A percentile compares a stretch with the other conserved stretches of the same genome.
Conservation (phyloP, 768 basidiomycete genomes). For the Hortiboletus campestris region DNA sequence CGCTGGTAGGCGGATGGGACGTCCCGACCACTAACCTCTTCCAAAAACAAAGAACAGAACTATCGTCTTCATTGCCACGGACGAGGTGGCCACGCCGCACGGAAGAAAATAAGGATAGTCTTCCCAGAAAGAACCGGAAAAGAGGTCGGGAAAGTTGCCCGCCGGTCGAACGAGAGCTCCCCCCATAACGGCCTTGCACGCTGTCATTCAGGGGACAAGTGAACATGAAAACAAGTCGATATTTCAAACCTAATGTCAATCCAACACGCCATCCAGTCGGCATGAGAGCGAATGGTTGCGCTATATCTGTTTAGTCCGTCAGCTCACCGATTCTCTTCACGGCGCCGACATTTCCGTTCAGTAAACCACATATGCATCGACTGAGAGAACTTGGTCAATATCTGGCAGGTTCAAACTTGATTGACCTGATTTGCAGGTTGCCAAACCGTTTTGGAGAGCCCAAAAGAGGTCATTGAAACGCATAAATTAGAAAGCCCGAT, state of each 20-base stretch:
- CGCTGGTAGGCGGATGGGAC: no score
- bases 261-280: conserved; percentile 31
- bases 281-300: conserved; percentile 27
- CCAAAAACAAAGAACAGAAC: conserved; percentile 46
- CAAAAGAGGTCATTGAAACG: conserved; percentile 68
- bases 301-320: conserved; percentile 44
- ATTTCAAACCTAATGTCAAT: conserved; percentile 34
- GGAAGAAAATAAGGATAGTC: conserved; percentile 63
- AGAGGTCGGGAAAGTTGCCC: conserved; percentile 48
- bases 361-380: conserved; percentile 28
- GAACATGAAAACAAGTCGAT: conserved; percentile 7
- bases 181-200: conserved; percentile 41
- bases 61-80: conserved; percentile 44
- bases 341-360: conserved; percentile 37
- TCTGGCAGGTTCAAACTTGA: neutral
- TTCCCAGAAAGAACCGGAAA: conserved; percentile 47
- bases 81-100: conserved; percentile 56
- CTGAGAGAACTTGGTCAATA: conserved; percentile 8
- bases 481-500: conserved; percentile 60
- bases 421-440: conserved; percentile 47
- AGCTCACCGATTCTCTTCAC: conserved; percentile 68
- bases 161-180: conserved; percentile 53
- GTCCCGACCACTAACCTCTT: conserved; percentile 45
- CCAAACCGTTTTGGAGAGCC: conserved; percentile 66
- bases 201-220: neutral